A percentile compares a stretch with the other conserved stretches of the same genome.
These are phyloP conservation scores for Petunia hybrid DNA, from an alignment of 305 asterid genomes.

Conservation along the genomic window DNA sequence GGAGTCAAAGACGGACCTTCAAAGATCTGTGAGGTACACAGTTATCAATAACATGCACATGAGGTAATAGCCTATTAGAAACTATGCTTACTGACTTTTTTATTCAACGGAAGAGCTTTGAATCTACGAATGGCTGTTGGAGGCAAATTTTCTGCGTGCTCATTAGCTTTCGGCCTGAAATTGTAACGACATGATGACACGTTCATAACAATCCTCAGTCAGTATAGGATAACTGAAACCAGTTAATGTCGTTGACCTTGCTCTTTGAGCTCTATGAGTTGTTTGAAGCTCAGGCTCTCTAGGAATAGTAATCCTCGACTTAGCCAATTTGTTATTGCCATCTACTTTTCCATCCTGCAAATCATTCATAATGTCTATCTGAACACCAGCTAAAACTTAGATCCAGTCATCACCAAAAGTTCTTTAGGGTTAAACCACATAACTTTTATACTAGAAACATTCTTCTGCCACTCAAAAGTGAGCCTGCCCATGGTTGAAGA, in stretches of 20 bases:
- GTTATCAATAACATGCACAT: slow-evolving; percentile 31
- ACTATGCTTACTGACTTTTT: slow-evolving; percentile 64
- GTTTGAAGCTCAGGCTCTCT: slow-evolving; percentile 87
- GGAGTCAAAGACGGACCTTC: slow-evolving; percentile 78
- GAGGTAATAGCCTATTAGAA: slow-evolving; percentile 22
- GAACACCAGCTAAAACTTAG: neutral
- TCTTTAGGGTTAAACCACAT: neutral
- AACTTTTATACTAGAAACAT: slow-evolving; percentile 4
- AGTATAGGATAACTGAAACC: slow-evolving; percentile 24
- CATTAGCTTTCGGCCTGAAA: slow-evolving; percentile 67
- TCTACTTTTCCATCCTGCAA: slow-evolving; percentile 63
- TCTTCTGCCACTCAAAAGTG: slow-evolving; percentile 19
- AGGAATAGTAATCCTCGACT: slow-evolving; percentile 77
- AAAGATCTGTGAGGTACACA: slow-evolving; percentile 64
- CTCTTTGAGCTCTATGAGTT: slow-evolving; percentile 76
- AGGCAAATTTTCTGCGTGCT: slow-evolving; percentile 54
- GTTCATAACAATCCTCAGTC: neutral
- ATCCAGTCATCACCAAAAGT: slow-evolving; percentile 19
- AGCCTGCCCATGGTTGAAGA: neutral
- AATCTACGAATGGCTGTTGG: slow-evolving; percentile 64
- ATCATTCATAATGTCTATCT: slow-evolving; percentile 26
- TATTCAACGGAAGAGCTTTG: slow-evolving; percentile 91
- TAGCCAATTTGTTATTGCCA: slow-evolving; percentile 46
- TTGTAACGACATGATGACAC: slow-evolving; percentile 33
- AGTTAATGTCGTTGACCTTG: slow-evolving; percentile 52